A percentile compares a stretch with the other conserved stretches of the same genome.
Evolutionary conservation across 2,329 filamentous ascomycete genomes (phyloP).

Genomic region (Claviceps africana): DNA sequence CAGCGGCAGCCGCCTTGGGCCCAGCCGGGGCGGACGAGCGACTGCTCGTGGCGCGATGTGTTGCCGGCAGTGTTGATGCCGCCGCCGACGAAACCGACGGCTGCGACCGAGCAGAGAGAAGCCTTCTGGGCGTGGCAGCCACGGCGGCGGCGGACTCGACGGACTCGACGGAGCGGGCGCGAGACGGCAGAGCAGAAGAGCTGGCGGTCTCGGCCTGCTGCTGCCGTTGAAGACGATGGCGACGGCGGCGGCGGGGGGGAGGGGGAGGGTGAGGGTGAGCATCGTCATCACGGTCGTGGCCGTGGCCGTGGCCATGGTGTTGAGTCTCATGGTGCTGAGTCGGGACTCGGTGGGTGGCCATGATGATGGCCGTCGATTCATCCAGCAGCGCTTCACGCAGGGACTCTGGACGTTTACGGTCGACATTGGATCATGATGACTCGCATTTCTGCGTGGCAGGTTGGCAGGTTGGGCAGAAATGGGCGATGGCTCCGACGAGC

Average conservation of each 20-base stretch:
- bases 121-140: background rate
- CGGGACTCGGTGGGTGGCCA: background rate
- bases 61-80: background rate
- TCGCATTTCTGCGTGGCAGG: background rate
- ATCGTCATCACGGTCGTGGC: too few species aligned
- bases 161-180: background rate
- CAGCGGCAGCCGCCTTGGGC: too few species aligned
- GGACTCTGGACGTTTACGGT: background rate
- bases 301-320: background rate
- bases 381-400: background rate
- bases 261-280: too few species aligned
- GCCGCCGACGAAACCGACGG: background rate
- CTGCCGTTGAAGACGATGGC: background rate
- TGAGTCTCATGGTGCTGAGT: background rate
- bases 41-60: slow-evolving; percentile 17
- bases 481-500: background rate
- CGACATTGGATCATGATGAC: background rate
- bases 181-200: background rate
- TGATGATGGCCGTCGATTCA: background rate
- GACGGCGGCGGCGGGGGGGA: background rate
- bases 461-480: background rate
- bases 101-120: background rate
- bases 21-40: slow-evolving; percentile 1
- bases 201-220: background rate
- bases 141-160: background rate